A percentile compares a stretch with the other conserved stretches of the same genome.
Evolutionary conservation across 2,329 filamentous ascomycete genomes (phyloP).

Genomic region (Zasmidium cellare): DNA sequence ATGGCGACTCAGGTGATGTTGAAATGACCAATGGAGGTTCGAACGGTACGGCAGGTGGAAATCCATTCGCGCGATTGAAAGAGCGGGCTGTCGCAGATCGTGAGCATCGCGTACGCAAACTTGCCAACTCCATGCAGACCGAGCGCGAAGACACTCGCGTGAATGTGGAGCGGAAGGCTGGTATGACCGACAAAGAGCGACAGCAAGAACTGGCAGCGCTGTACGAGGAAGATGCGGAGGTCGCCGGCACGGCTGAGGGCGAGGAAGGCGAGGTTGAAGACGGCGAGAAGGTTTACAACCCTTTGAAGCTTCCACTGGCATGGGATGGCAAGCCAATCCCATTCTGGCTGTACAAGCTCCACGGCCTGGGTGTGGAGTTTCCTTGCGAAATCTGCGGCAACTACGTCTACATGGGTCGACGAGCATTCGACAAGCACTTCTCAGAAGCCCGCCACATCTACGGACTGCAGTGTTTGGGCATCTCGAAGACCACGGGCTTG

Average conservation of each 20-base stretch:
- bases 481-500: conserved; percentile 77
- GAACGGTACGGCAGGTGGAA: conserved; percentile 15
- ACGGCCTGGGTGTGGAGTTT: conserved; percentile 92
- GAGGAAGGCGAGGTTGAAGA: conserved; percentile 63
- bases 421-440: conserved; percentile 98
- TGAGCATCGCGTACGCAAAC: conserved; percentile 77
- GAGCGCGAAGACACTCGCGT: conserved; percentile 86
- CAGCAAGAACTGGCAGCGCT: conserved; percentile 91
- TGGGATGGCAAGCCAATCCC: conserved; percentile 99
- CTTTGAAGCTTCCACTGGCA: conserved; percentile 87
- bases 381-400: conserved; percentile 96
- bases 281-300: conserved; percentile 93
- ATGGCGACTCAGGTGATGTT: conserved; percentile 27
- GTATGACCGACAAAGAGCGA: conserved; percentile 95
- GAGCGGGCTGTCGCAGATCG: conserved; percentile 88
- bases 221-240: conserved; percentile 64
- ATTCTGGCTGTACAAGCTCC: conserved; percentile 97
- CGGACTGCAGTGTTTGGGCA: conserved; percentile 88
- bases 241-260: conserved; percentile 42
- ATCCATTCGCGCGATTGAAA: conserved; percentile 59
- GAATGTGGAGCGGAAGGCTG: conserved; percentile 94
- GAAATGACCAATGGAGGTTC: conserved; percentile 19
- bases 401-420: conserved; percentile 96
- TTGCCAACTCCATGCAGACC: conserved; percentile 79
- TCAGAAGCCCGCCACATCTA: conserved; percentile 92